These are phyloP conservation scores for Exophiala sideris DNA, from an alignment of 2,329 filamentous ascomycete genomes.

Conservation along the genomic window DNA sequence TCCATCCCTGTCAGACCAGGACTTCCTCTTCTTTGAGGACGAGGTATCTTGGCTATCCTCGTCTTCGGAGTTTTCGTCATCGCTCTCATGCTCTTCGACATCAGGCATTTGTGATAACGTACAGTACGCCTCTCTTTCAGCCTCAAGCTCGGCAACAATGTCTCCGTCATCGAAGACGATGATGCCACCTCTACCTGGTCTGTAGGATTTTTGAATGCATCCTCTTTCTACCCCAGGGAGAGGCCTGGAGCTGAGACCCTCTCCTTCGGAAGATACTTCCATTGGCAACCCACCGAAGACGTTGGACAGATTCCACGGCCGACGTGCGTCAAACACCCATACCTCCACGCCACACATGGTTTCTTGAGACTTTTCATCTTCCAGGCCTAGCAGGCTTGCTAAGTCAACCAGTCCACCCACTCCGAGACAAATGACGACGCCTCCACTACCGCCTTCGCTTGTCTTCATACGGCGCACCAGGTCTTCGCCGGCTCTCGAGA, in stretches of 20 bases:
- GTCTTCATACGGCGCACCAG: slow-evolving; percentile 84
- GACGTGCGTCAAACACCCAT: slow-evolving; percentile 86
- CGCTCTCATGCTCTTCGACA: slow-evolving; percentile 68
- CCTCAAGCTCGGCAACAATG: slow-evolving; percentile 74
- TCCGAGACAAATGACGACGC: slow-evolving; percentile 86
- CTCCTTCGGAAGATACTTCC: slow-evolving; percentile 46
- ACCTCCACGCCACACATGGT: slow-evolving; percentile 42
- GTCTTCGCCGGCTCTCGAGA: slow-evolving; percentile 73
- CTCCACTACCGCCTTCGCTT: slow-evolving; percentile 76
- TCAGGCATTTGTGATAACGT: slow-evolving; percentile 90
- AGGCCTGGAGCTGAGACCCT: slow-evolving; percentile 41
- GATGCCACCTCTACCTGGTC: slow-evolving; percentile 77
- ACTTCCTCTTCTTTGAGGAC: slow-evolving; percentile 67
- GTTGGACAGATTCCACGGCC: slow-evolving; percentile 93
- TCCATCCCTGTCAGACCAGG: slow-evolving; percentile 67
- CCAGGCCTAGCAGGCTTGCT: slow-evolving; percentile 72
- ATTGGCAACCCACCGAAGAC: slow-evolving; percentile 67
- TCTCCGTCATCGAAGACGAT: slow-evolving; percentile 96
- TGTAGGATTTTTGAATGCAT: slow-evolving; percentile 67
- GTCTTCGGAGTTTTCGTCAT: slow-evolving; percentile 57
- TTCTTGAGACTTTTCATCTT: slow-evolving; percentile 52
- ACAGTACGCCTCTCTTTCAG: slow-evolving; percentile 77
- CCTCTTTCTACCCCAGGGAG: slow-evolving; percentile 69
- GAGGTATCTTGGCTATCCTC: slow-evolving; percentile 55
- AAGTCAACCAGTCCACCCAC: slow-evolving; percentile 90